Conservation (phyloP, 306 rosid species). For the Prunus persica region Prunus_persica_NCBIv2 NC_034011.1:26315001-26315500, state of each 20-base stretch:
- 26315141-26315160: slow-evolving; percentile 44
- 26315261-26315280: slow-evolving; percentile 43
- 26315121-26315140: slow-evolving; percentile 36
- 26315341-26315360: slow-evolving; percentile 38
- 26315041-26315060: slow-evolving; percentile 33
- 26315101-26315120: slow-evolving; percentile 38
- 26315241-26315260: slow-evolving; percentile 1
- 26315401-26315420: neutral
- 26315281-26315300: slow-evolving; percentile 45
- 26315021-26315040: slow-evolving; percentile 8
- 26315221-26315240: neutral
- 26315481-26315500: neutral
- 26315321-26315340: slow-evolving; percentile 46
- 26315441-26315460: neutral
- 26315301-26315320: slow-evolving; percentile 44
- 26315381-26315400: neutral
- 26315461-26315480: neutral
- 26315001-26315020: slow-evolving; percentile 13
- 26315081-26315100: slow-evolving; percentile 43
- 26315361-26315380: slow-evolving; percentile 30
- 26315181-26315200: neutral
- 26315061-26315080: slow-evolving; percentile 47
- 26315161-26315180: slow-evolving; percentile 20
- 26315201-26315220: neutral
- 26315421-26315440: no score